Evolutionary conservation across 1,284 basidiomycete species (phyloP), one percentile per base, ranked within the genome.

Genomic region (Sphaerobolus stellatus): DNA sequence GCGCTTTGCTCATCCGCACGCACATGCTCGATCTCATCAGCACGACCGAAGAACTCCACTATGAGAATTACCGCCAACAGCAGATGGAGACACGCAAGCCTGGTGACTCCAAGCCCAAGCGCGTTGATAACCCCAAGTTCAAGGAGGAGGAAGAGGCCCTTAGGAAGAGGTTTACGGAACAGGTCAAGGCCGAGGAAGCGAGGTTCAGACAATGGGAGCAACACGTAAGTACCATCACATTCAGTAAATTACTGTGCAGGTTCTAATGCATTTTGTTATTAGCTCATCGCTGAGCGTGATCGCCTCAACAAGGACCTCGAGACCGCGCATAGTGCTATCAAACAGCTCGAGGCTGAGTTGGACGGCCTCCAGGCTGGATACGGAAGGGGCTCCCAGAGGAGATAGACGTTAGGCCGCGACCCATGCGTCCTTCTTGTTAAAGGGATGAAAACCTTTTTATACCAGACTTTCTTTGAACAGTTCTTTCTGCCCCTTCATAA

Each of bases 81-180:
- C 97, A 99, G 78, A 98, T 99, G 97, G 97, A 99, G 81, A 98
- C 96, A 18, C 88, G 97, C 75, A 99, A 99, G 77, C 97, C 95
- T 63, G 96, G 96, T 63, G 97, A 99, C 75, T 88, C 94, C 63
- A 98, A 98, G 79, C 93, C 97, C 65, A 96, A 94, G 84, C 98
- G 98, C 79, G 80, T 95, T 62, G 96, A 99, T 76, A 99, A 99
- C 75, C 97, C 97, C 66, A 98, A 98, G 76, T 99, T 97, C 86
- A 96, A 96, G 80, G 97, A 99, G 73, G 96, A 99, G 75, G 96
- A 99, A 71, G 96, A 99, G 74, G 80, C 86, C 59, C 83, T 99
- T 60, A 81, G 96, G 66, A 98, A 96, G 81, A 85, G 94, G 59
- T 99, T 99, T 75, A 99, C 96, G 30, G 97, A 99, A 73, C 96